Evolutionary conservation across 495 filamentous ascomycete species (phyloP), one percentile per base, ranked within the genome.

Genomic region (Daldinia vernicosa): DNA sequence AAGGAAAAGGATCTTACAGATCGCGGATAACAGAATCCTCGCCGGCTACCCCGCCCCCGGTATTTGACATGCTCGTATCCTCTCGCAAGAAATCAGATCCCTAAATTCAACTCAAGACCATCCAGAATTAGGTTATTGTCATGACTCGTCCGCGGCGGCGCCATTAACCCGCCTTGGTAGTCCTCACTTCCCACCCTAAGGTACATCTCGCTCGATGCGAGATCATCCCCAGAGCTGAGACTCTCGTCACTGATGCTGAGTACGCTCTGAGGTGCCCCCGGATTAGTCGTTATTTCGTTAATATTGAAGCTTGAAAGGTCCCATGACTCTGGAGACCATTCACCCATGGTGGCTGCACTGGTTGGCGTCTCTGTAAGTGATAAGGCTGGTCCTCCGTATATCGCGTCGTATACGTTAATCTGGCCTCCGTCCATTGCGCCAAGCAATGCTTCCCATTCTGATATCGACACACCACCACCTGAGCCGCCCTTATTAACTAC

Each of bases 371-470:
- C 83, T 22, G 79, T 70, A 22, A 84, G 35, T 9, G 76, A 77
- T 4, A 85, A 51, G 14, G 87, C 84, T 50, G 87, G 87, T 14
- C 91, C 91, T 53, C 91, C 92, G 73, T 94, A 94, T 59, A 95
- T 93, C 9, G 90, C 89, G 68, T 92, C 92, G 83, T 93, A 95
- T 9, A 95, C 88, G 74, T 93, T 94, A 15, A 89, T 88, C 72
- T 87, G 88, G 4, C 90, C 92, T 35, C 88, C 88, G 66, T 95
- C 93, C 80, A 97, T 88, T 37, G 88, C 89, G 43, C 89, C 89
- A 17, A 94, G 82, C 1, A 95, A 84, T 12, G 88, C 86, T 75
- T 94, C 92, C 93, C 93, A 95, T 67, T 94, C 92, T 0, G 88
- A 83, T 60, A 88, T 78, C 2, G 89, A 87, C 8, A 89, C 83